Evolutionary conservation across 345 rosid genomes (phyloP).

Genomic region (Ailanthus altissimus): DNA sequence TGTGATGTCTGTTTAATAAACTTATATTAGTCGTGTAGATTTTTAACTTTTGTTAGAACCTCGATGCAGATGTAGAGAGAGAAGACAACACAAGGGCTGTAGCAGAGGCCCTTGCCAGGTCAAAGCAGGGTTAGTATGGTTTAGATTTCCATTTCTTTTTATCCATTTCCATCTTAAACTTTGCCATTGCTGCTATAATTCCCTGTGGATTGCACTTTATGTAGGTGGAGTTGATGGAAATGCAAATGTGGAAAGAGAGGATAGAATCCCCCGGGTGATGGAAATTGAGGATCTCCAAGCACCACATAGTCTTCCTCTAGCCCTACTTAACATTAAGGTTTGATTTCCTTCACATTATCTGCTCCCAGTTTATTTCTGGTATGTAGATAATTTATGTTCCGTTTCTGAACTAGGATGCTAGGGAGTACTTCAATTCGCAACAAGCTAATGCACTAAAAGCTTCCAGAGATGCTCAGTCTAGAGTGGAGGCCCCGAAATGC

Average conservation of each 20-base stretch:
- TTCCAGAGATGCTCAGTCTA: constrained; percentile 44
- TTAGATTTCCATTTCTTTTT: constrained; percentile 14
- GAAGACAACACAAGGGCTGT: constrained; percentile 75
- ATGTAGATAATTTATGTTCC: not conserved
- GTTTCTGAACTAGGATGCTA: constrained; percentile 67
- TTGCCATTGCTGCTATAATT: not conserved
- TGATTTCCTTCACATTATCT: constrained; percentile 17
- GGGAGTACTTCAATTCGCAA: constrained; percentile 97
- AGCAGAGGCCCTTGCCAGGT: constrained; percentile 84
- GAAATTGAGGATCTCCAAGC: constrained; percentile 87
- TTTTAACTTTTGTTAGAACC: constrained; percentile 23
- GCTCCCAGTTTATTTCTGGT: constrained; percentile 21
- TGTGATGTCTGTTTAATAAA: constrained; percentile 3
- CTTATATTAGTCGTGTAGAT: not conserved
- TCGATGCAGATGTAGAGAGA: constrained; percentile 59
- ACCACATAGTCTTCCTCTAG: constrained; percentile 56
- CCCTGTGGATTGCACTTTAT: constrained; percentile 28
- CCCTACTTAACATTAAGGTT: constrained; percentile 84
- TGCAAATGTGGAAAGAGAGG: constrained; percentile 45
- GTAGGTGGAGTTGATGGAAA: constrained; percentile 48
- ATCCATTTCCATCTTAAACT: constrained; percentile 7
- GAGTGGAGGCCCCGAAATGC: constrained; percentile 42
- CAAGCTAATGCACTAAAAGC: constrained; percentile 64
- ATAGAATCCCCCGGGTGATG: constrained; percentile 53
- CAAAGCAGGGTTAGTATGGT: constrained; percentile 61